Evolutionary conservation across 805 yeast species (phyloP).

Genomic region (Candida stauntonica): DNA sequence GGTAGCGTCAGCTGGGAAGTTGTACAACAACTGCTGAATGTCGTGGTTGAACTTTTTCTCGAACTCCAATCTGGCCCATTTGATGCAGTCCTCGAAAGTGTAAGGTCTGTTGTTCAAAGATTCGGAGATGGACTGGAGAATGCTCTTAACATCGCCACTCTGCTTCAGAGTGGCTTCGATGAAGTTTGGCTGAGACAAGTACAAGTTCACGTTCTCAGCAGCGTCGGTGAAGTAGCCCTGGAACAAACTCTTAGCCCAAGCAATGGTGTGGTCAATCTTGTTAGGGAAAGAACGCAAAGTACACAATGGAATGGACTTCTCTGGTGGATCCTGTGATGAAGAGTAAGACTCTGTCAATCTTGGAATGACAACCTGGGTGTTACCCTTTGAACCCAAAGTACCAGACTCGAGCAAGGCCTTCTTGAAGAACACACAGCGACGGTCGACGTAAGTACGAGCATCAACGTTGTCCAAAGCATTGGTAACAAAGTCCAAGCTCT

Average conservation of each 20-base stretch:
- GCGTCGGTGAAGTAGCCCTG: conserved; percentile 87
- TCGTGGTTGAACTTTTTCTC: conserved; percentile 83
- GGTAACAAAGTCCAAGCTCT: conserved; percentile 77
- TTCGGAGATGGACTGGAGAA: conserved; percentile 73
- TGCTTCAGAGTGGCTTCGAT: conserved; percentile 90
- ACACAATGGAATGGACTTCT: conserved; percentile 94
- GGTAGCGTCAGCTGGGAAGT: conserved; percentile 91
- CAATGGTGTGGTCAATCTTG: conserved; percentile 97
- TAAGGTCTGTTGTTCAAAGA: conserved; percentile 80
- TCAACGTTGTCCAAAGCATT: conserved; percentile 97
- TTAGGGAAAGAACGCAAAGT: conserved; percentile 96
- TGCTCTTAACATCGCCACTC: conserved; percentile 85
- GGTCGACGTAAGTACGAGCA: conserved; percentile 96
- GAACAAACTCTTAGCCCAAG: conserved; percentile 96
- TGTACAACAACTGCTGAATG: conserved; percentile 83
- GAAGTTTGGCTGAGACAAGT: conserved; percentile 86
- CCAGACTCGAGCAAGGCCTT: conserved; percentile 95
- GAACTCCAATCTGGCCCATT: conserved; percentile 91
- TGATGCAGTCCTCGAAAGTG: conserved; percentile 87
- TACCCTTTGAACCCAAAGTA: conserved; percentile 97
- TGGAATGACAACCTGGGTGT: conserved; percentile 95
- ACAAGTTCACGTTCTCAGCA: conserved; percentile 91
- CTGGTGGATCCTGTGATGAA: conserved; percentile 97
- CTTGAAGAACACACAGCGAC: conserved; percentile 89
- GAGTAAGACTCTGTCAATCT: conserved; percentile 92